Percentiles rank a stretch among this genome's conserved stretches.
Evolutionary conservation across 2,329 filamentous ascomycete genomes (phyloP).

Genomic region (Juglanconis oblonga): DNA sequence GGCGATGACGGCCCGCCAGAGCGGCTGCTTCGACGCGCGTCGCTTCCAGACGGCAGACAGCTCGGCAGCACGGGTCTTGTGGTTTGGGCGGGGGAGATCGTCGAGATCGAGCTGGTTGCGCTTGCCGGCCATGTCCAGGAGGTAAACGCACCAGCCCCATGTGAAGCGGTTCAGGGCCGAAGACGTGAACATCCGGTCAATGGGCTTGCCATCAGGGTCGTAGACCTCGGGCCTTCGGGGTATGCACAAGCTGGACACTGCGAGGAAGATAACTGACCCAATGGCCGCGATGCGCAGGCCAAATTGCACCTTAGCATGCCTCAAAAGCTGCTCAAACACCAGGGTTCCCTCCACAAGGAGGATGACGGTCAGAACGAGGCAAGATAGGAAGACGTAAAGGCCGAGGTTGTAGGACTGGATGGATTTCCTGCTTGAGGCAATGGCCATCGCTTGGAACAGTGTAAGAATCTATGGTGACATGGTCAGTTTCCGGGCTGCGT

Average conservation of each 20-base stretch:
- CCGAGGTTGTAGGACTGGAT: constrained; percentile 53
- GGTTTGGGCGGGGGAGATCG: constrained; percentile 61
- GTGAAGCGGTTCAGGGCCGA: constrained; percentile 61
- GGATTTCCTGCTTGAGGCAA: constrained; percentile 48
- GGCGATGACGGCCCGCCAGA: constrained; percentile 60
- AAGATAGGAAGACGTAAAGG: constrained; percentile 47
- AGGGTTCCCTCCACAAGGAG: constrained; percentile 43
- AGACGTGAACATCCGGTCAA: constrained; percentile 62
- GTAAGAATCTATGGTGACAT: constrained; percentile 42
- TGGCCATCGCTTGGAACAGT: constrained; percentile 47
- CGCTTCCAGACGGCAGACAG: constrained; percentile 48
- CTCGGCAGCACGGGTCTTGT: constrained; percentile 49
- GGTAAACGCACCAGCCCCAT: constrained; percentile 59
- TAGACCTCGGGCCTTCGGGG: constrained; percentile 68
- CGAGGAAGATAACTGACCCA: constrained; percentile 40
- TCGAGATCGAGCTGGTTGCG: constrained; percentile 59
- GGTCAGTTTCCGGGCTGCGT: constrained; percentile 14
- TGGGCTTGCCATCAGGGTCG: constrained; percentile 47
- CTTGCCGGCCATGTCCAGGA: constrained; percentile 53
- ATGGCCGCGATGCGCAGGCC: constrained; percentile 48
- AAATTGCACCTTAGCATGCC: constrained; percentile 34
- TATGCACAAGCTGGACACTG: constrained; percentile 50
- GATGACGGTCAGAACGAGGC: constrained; percentile 40
- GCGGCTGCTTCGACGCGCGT: constrained; percentile 42
- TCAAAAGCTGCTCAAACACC: constrained; percentile 32